Base-by-base conservation (phyloP, 2,329 filamentous ascomycete genomes). In the Cladobotryum protrusum region DNA sequence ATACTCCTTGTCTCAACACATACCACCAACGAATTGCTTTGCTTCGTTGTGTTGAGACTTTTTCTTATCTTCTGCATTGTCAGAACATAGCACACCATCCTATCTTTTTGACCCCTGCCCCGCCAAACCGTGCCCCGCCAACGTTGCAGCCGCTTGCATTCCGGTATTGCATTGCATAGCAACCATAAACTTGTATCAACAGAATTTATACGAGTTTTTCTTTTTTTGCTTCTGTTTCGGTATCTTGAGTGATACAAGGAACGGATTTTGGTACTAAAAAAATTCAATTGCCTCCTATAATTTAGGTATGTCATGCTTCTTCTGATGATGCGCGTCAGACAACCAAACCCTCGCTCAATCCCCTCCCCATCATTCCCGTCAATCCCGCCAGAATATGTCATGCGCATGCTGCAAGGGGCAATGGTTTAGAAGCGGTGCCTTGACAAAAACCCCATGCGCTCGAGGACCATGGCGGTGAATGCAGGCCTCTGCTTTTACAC, bases 61-160 rank as follows among this genome's bases (percentile, higher is more conserved):
- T 24, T 29, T 29, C 24, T 29, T 29, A 29, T 29, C 24, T 29
- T 29, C 24, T 29, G 24, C 24, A 29, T 29, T 29, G 24, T 29
- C 24, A 29, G 24, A 29, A 8, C 24, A 29, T 8, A 29, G 24
- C 7, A 24, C 24, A 29, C 24, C 41, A 41, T 41, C 41, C 15
- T 19, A 43, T 45, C 43, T 45, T 18, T 12, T 32, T 32, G 43
- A 41, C n/a, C 29, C 43, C 13, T 35, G 43, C 14, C 43, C 15
- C 32, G 17, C 43, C 41, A 32, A 43, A 43, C 15, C 12, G 41
- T 34, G 43, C 32, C 43, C 43, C 24, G 43, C 43, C 43, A 45
- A 45, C 37, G 6, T 19, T 41, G 37, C 37, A 19, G 37, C 20
- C 24, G 24, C 24, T 29, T 29, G 24, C 24, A 29, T 29, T 29